Evolutionary conservation across 2,329 filamentous ascomycete species (phyloP), one percentile per base, ranked within the genome.

Genomic region (Orbilia oligospora): DNA sequence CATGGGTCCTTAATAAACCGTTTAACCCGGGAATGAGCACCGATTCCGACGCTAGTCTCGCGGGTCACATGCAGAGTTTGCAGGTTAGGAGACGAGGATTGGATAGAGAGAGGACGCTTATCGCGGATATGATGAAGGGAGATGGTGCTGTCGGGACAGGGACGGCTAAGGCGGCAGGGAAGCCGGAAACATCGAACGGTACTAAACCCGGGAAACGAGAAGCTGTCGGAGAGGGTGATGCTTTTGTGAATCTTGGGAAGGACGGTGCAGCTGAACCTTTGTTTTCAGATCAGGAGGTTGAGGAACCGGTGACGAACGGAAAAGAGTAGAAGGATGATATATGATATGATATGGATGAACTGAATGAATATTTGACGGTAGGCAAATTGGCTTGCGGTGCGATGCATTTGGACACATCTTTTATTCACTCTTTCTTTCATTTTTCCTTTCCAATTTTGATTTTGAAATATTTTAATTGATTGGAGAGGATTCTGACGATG

Each of bases 11-110:
- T 0, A 88, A 90, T 80, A 88, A 85, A 48, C 80, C 84, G 14
- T 86, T 89, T 41, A 90, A 88, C 77, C 87, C 91, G 33, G 91
- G 90, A 79, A 95, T 97, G 85, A 97, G 94, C 85, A 97, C 94
- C 16, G 94, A 97, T 83, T 94, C 95, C 5, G 81, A 80, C 49
- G 81, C 76, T 5, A 81, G 78, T 48, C 88, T 99, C 22, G 94
- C 96, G 0, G 93, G 93, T n/a, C 94, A 92, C 36, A 89, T 99
- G 81, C 90, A 90, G 24, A 89, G 89, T 10, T 88, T 99, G 9
- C 93, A 96, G 81, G 90, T 91, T 27, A 92, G 91, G 81, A 90
- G 95, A 80, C 96, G 94, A 80, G 69, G 56, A 16, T 86, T 93
- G 0, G 87, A 88, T 27, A 90, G 96, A 14, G 93, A 98, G 85